These are phyloP conservation scores for Ceratobasidium sp. DNA, from an alignment of 1,284 basidiomycete species.

Conservation along the genomic window DNA sequence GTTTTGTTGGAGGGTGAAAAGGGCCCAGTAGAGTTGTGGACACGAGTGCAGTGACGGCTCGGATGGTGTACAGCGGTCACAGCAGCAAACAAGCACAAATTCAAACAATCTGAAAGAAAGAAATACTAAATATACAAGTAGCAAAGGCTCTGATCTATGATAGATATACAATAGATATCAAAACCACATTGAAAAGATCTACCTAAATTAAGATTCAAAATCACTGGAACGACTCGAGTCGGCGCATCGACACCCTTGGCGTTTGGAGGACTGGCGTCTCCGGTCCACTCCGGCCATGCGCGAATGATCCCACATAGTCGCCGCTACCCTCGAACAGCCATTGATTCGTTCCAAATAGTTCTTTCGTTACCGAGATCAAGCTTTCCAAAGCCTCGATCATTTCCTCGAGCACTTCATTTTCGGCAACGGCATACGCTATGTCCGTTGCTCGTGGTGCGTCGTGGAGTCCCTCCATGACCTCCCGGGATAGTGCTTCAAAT, in stretches of 20 bases:
- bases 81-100: not conserved
- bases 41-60: not conserved
- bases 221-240: conserved; percentile 20
- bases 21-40: not conserved
- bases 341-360: conserved; percentile 61
- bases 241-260: conserved; percentile 16
- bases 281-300: conserved; percentile 6
- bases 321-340: conserved; percentile 51
- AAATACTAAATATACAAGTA: not conserved
- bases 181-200: not conserved
- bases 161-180: not conserved
- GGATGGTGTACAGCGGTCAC: not conserved
- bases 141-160: not conserved
- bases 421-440: conserved; percentile 51
- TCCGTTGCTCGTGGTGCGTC: conserved; percentile 33
- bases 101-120: not conserved
- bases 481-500: conserved; percentile 54
- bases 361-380: conserved; percentile 57
- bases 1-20: not conserved
- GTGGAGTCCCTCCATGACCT: conserved; percentile 45
- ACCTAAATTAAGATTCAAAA: not conserved
- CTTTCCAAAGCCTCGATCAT: conserved; percentile 61
- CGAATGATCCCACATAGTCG: not conserved
- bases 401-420: conserved; percentile 59
- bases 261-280: conserved; percentile 34